phyloP scores from a whole-genome alignment of 495 filamentous ascomycete genomes.

The Aspergillus baeticus region DNA sequence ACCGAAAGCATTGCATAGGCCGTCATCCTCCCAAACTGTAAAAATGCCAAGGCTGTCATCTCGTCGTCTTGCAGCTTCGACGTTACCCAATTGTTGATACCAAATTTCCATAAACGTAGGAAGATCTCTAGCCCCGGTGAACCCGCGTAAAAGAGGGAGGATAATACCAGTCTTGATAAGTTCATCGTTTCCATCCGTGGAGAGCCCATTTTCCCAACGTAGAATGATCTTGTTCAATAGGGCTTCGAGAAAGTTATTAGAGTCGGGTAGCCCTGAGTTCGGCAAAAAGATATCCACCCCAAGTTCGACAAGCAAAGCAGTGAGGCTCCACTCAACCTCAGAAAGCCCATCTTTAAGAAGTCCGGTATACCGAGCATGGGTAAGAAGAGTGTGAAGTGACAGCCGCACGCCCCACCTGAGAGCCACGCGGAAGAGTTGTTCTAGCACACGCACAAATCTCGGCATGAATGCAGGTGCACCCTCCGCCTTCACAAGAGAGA shows the following conservation, averaged over 20 bases:
- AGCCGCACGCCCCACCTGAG: constrained; percentile 40
- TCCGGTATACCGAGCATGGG: constrained; percentile 44
- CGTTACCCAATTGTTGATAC: constrained; percentile 55
- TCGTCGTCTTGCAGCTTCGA: constrained; percentile 39
- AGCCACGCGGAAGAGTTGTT: constrained; percentile 43
- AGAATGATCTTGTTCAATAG: constrained; percentile 41
- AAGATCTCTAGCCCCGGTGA: constrained; percentile 63
- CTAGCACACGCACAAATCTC: constrained; percentile 37
- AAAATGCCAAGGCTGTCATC: constrained; percentile 28
- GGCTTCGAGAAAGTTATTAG: constrained; percentile 39
- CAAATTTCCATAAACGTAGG: constrained; percentile 65
- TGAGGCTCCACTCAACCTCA: constrained; percentile 58
- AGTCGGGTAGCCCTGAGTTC: constrained; percentile 45
- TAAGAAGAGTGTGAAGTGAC: constrained; percentile 45
- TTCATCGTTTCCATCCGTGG: constrained; percentile 22
- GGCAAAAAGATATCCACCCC: constrained; percentile 69
- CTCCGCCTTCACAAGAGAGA: constrained; percentile 38
- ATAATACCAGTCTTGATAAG: constrained; percentile 45
- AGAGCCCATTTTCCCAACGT: constrained; percentile 30
- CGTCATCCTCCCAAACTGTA: constrained; percentile 61
- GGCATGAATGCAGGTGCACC: constrained; percentile 26
- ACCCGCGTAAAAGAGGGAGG: constrained; percentile 60
- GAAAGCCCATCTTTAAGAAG: constrained; percentile 36
- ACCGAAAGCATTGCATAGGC: constrained; percentile 45
- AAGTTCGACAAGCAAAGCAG: constrained; percentile 60